phyloP scores from a whole-genome alignment of 345 rosid genomes.

The Gossypium turneri region DNA sequence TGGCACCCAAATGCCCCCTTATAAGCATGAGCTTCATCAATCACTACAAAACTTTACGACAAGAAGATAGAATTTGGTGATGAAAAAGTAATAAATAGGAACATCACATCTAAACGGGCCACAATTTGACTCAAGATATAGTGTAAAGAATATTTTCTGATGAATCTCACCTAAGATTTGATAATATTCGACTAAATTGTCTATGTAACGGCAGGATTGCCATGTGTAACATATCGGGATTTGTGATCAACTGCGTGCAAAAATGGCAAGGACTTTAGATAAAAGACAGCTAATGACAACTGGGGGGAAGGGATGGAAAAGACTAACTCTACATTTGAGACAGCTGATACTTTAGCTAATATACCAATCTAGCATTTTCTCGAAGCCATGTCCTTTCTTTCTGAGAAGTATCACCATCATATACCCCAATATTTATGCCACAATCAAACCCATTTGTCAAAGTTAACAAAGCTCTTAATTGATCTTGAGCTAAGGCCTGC shows the following conservation, averaged over 20 bases:
- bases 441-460: slow-evolving; percentile 46
- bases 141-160: background rate
- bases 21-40: slow-evolving; percentile 95
- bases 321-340: slow-evolving; percentile 13
- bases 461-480: slow-evolving; percentile 59
- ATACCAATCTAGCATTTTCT: slow-evolving; percentile 78
- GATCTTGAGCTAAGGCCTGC: slow-evolving; percentile 98
- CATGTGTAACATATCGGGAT: slow-evolving; percentile 95
- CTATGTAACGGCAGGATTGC: slow-evolving; percentile 79
- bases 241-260: slow-evolving; percentile 76
- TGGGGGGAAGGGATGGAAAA: slow-evolving; percentile 6
- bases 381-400: slow-evolving; percentile 65
- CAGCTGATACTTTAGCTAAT: slow-evolving; percentile 16
- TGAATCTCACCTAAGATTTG: slow-evolving; percentile 66
- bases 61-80: slow-evolving; percentile 12
- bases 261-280: slow-evolving; percentile 21
- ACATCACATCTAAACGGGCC: background rate
- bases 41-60: slow-evolving; percentile 61
- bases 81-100: background rate
- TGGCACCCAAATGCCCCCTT: slow-evolving; percentile 99
- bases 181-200: slow-evolving; percentile 68
- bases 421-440: slow-evolving; percentile 61
- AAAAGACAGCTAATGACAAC: slow-evolving; percentile 16
- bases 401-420: slow-evolving; percentile 88
- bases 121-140: background rate